Base-by-base conservation (phyloP, 1,284 basidiomycete genomes). In the Marasmius tenuissimus region DNA sequence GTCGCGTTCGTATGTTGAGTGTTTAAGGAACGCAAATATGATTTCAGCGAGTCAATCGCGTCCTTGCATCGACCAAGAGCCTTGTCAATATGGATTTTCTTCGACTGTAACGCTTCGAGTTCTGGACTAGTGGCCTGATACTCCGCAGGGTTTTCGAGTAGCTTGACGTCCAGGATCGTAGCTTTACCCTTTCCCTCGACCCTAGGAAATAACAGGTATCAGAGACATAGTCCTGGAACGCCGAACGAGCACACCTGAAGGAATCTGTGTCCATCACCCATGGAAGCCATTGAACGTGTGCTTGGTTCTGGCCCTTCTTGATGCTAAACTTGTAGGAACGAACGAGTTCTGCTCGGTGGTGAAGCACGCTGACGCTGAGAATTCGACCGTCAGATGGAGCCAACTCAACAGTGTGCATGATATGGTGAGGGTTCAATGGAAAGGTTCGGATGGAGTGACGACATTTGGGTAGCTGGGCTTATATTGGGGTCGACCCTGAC, bases 291-390 rank as follows among this genome's bases (percentile, higher is more conserved):
- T 60, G 67, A 49, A 80, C 72, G 10, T 65, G 68, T 3, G 77
- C 72, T 52, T 72, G 70, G 63, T 79, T 78, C 42, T 75, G 72
- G 6, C 78, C 78, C 4, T 69, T 64, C 52, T 70, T 67, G 7
- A 74, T 70, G 22, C 54, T 58, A 42, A 77, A 65, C 45, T 66
- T 72, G 66, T 72, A 77, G 10, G 70, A 27, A n/a, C 78, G 73
- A 0, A 72, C 75, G 18, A 80, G 67, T 62, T 54, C 52, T 8
- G 52, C 77, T 42, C 73, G 69, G 11, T 68, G 66, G 3, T 69
- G 65, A 62, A 78, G 78, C n/a, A 78, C 60, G 65, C 67, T 75
- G 59, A 78, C 72, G 22, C 58, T 59, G 27, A 64, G 61, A 39
- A 78, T 75, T 57, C 72, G 74, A 65, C 75, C 73, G 62, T 72